phyloP scores from a whole-genome alignment of 1,284 basidiomycete genomes.

The Melampsora larici-populina region DNA sequence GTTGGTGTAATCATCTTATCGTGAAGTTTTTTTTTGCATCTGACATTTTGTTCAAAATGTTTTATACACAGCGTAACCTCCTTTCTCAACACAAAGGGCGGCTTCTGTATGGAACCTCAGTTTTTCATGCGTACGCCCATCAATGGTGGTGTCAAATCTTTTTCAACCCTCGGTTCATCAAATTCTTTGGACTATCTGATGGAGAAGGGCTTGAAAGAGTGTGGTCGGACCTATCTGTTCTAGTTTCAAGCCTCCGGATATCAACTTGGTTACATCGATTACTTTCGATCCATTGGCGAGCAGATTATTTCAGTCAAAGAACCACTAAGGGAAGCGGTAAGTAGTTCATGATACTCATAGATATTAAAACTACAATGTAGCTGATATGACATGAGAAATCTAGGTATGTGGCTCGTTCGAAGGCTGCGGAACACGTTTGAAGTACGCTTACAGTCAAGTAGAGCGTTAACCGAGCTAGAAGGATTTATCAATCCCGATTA shows the following conservation, averaged over 20 bases:
- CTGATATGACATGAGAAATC: no score
- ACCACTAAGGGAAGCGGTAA: background rate
- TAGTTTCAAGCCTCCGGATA: background rate
- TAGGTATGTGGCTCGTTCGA: no score
- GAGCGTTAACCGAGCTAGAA: no score
- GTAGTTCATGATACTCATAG: background rate
- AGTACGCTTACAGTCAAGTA: no score
- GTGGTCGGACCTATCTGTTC: background rate
- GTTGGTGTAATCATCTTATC: background rate
- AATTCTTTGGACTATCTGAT: background rate
- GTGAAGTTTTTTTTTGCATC: background rate
- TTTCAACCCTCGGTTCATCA: conserved; percentile 3
- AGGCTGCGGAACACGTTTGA: no score
- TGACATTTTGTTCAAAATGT: no score
- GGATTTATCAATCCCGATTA: no score
- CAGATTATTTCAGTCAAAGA: background rate
- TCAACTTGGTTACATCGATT: conserved; percentile 1
- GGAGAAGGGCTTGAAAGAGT: no score
- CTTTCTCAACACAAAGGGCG: background rate
- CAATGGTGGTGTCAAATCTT: conserved; percentile 1
- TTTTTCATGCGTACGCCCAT: conserved; percentile 6
- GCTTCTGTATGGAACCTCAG: conserved; percentile 3
- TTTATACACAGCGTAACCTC: background rate
- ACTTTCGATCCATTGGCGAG: background rate
- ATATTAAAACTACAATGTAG: no score